Evolutionary conservation across 2,329 filamentous ascomycete species (phyloP).

Genomic region (Didymella pinodella): DNA sequence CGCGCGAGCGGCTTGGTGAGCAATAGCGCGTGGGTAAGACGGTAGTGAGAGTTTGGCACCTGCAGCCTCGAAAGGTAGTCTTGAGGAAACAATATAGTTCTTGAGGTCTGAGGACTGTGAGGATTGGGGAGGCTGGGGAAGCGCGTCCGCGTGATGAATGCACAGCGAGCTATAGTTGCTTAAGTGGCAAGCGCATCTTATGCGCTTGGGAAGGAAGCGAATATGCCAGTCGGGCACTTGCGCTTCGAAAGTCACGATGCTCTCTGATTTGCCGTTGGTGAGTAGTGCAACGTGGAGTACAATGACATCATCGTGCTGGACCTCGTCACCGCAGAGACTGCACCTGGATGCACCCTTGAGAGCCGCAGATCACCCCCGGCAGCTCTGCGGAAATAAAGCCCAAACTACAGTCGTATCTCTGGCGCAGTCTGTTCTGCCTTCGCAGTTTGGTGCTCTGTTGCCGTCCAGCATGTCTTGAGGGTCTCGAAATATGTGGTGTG

Average conservation of each 20-base stretch:
- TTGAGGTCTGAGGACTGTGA: conserved; percentile 13
- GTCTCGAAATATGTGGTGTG: background rate
- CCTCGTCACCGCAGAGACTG: conserved; percentile 11
- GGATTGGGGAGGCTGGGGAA: conserved; percentile 8
- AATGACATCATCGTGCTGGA: conserved; percentile 15
- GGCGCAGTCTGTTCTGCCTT: background rate
- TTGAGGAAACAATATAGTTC: conserved; percentile 23
- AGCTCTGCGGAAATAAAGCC: background rate
- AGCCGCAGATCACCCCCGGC: conserved; percentile 1
- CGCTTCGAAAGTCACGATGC: conserved; percentile 18
- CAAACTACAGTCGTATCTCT: background rate
- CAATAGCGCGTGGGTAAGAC: conserved; percentile 35
- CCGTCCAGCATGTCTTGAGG: background rate
- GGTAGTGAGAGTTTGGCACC: conserved; percentile 18
- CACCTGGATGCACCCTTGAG: conserved; percentile 4
- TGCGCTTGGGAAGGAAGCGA: conserved; percentile 16
- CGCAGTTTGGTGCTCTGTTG: background rate
- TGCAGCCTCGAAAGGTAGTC: conserved; percentile 9
- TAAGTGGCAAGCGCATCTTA: conserved; percentile 11
- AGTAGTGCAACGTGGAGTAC: conserved; percentile 6
- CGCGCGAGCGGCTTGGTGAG: conserved; percentile 31
- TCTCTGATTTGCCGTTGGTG: conserved; percentile 11
- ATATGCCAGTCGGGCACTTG: conserved; percentile 15
- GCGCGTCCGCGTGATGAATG: conserved; percentile 2
- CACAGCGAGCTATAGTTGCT: conserved; percentile 7